Conservation (phyloP, 1,284 basidiomycete genomes). For the Cryptococcus sp. region DNA sequence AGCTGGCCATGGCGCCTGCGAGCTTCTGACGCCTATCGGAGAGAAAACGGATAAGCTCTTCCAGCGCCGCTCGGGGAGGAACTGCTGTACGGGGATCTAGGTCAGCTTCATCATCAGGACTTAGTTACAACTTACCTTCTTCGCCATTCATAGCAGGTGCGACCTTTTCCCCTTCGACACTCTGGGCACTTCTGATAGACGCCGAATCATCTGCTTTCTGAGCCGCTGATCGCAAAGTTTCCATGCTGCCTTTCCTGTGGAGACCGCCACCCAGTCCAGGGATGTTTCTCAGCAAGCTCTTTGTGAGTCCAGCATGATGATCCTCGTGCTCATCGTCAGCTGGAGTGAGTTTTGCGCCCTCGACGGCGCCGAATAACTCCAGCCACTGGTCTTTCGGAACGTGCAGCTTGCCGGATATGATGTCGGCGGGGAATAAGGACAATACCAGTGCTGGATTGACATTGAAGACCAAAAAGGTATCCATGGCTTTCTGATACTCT, state of each 20-base stretch:
- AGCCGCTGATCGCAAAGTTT: slow-evolving; percentile 28
- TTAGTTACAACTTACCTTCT: slow-evolving; percentile 21
- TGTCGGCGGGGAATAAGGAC: slow-evolving; percentile 74
- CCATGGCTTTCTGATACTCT: slow-evolving; percentile 63
- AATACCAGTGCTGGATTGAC: slow-evolving; percentile 92
- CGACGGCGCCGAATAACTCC: slow-evolving; percentile 77
- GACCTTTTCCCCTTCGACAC: slow-evolving; percentile 17
- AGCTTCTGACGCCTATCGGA: slow-evolving; percentile 84
- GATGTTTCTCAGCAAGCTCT: slow-evolving; percentile 32
- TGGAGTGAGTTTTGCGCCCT: slow-evolving; percentile 47
- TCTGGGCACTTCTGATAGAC: slow-evolving; percentile 16
- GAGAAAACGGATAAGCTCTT: slow-evolving; percentile 60
- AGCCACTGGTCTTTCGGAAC: slow-evolving; percentile 74
- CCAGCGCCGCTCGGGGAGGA: slow-evolving; percentile 49
- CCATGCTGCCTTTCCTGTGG: slow-evolving; percentile 40
- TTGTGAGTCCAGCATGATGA: slow-evolving; percentile 16
- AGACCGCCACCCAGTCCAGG: slow-evolving; percentile 25
- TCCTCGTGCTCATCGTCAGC: slow-evolving; percentile 9
- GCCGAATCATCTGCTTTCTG: slow-evolving; percentile 18
- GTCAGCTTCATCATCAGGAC: not conserved
- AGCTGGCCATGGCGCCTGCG: slow-evolving; percentile 69
- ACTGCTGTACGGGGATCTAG: slow-evolving; percentile 6
- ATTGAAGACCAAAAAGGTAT: slow-evolving; percentile 83
- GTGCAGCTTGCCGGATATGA: slow-evolving; percentile 75
- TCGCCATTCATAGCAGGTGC: slow-evolving; percentile 23